phyloP scores from a whole-genome alignment of 129 eudicot genomes.

The Logfia minima region DNA sequence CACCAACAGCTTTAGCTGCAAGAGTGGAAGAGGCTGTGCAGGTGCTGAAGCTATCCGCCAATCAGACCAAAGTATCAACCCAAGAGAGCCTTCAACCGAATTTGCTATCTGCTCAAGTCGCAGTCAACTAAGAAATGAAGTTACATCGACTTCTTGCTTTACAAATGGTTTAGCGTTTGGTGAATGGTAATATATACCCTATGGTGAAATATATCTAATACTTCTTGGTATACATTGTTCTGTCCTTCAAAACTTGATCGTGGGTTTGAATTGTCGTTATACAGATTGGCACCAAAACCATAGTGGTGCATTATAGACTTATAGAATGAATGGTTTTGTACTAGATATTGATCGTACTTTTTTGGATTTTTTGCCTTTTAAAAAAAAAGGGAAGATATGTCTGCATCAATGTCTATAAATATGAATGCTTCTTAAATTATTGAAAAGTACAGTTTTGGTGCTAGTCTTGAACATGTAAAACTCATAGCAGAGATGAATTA shows the following conservation, averaged over 20 bases:
- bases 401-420: background rate
- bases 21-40: slow-evolving; percentile 85
- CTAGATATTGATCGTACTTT: slow-evolving; percentile 8
- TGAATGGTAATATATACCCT: slow-evolving; percentile 1
- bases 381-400: too few relatives aligned
- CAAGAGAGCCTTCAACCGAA: slow-evolving; percentile 55
- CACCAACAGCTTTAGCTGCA: slow-evolving; percentile 61
- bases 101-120: slow-evolving; percentile 53
- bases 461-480: too few relatives aligned
- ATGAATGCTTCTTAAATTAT: too few relatives aligned
- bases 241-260: slow-evolving; percentile 7
- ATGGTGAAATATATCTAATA: background rate
- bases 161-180: background rate
- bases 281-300: background rate
- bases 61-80: slow-evolving; percentile 38
- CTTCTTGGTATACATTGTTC: background rate
- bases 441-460: too few relatives aligned
- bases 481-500: too few relatives aligned
- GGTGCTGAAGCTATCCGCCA: slow-evolving; percentile 58
- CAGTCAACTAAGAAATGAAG: slow-evolving; percentile 50
- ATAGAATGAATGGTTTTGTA: slow-evolving; percentile 4
- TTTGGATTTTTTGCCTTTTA: background rate
- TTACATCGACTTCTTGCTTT: background rate
- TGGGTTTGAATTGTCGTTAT: slow-evolving; percentile 11
- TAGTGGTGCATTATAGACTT: background rate